Base-by-base conservation (phyloP, 306 rosid genomes). In the Ammopiptanthus mongolicus region DNA sequence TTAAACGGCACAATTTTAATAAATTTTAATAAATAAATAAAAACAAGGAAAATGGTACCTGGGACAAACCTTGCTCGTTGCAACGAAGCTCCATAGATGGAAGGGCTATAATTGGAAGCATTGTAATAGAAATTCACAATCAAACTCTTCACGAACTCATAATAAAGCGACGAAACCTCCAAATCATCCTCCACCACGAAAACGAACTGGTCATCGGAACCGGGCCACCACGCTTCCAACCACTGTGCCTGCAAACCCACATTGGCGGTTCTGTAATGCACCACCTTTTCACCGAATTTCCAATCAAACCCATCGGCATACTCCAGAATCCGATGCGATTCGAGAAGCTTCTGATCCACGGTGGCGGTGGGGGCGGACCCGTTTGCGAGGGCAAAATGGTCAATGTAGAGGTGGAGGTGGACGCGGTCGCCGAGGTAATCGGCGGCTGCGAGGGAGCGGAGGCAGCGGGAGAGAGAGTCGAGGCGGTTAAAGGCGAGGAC, bases 191-290 rank as follows among this genome's bases (percentile, higher is more conserved):
- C 98, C 23, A 94, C 96, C 0, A 94, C 81, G 63, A 94, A 94
- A 0, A 88, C 89, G 52, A 94, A 91, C 87, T 94, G 95, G 39
- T 94, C 44, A 52, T 90, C 91, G 29, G 92, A 86, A 75, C 84
- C 65, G 4, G 97, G 98, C 98, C 98, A 94, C 98, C 98, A 94
- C 3, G 96, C 90, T 79, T 94, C 98, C 88, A 94, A 75, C 97
- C 98, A 94, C 84, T 94, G 98, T n/a, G 97, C 94, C 79, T 94
- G 98, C 73, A 94, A 67, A 5, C 97, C 98, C 46, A 71, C 95
- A 41, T 94, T 94, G 37, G 69, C 71, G 11, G 98, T 94, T 60
- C 98, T 83, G 73, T 86, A 91, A 68, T 86, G 97, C 74, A 94
- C 85, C 0, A 88, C 69, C 81, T 91, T 94, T n/a, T 88, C 89